These are phyloP conservation scores for Neofusicoccum ribis DNA, from an alignment of 2,329 filamentous ascomycete genomes.

Conservation along the genomic window DNA sequence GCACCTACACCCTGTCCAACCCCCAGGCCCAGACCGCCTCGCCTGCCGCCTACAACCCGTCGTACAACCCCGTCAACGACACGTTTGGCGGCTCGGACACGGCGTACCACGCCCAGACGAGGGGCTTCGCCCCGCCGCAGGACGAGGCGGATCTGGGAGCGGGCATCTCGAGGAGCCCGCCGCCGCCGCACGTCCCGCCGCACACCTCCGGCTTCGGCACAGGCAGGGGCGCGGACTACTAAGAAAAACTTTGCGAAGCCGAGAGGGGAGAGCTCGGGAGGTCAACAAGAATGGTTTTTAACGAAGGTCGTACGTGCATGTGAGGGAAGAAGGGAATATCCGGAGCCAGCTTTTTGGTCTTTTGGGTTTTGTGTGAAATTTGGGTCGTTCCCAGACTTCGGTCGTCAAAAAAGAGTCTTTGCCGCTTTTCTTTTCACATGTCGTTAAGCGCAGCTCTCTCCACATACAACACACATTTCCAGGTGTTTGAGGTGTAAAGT, in stretches of 20 bases:
- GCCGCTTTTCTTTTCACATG: no score
- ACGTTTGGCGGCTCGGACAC: conserved; percentile 32
- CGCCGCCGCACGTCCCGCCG: conserved; percentile 18
- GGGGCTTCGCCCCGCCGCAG: conserved; percentile 21
- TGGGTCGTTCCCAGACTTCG: not conserved
- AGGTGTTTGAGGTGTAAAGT: conserved; percentile 5
- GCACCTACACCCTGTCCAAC: conserved; percentile 27
- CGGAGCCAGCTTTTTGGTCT: not conserved
- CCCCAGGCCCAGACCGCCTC: conserved; percentile 21
- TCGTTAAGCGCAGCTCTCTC: not conserved
- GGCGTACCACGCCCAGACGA: conserved; percentile 33
- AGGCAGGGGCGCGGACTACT: conserved; percentile 5
- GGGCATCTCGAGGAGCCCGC: conserved; percentile 25
- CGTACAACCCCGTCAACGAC: conserved; percentile 36
- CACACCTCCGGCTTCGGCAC: conserved; percentile 18
- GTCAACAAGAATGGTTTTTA: not conserved
- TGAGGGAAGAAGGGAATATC: not conserved
- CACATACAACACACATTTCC: conserved; percentile 7
- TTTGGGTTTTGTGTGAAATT: not conserved
- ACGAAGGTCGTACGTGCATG: no score
- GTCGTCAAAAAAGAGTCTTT: not conserved
- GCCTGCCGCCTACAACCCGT: conserved; percentile 32
- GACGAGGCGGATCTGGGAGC: conserved; percentile 30
- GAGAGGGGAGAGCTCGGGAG: not conserved
- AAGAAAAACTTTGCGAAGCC: not conserved